Base-by-base conservation (phyloP, 805 yeast genomes). In the Starmera quercuum region DNA sequence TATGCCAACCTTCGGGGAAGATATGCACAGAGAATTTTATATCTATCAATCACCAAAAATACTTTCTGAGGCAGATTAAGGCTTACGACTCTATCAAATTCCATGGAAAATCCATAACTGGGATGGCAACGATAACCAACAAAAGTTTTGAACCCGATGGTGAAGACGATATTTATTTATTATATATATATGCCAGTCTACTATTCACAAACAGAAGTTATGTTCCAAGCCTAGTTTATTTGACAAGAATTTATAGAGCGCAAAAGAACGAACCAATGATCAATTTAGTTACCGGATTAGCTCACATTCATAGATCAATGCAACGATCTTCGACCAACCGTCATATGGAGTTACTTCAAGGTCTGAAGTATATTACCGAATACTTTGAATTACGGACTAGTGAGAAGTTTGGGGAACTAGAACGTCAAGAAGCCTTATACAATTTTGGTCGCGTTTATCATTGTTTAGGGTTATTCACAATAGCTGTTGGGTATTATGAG, bases 401-500 rank as follows among this genome's bases (percentile, higher is more conserved):
- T 6, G 50, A 53, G 11, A 58, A 66, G 2, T 47, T 51, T 6
- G 39, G 48, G 9, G 30, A 41, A 30, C 65, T 67, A 35, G 87
- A 80, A 44, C 54, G 55, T 26, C 90, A 84, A 55, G 98, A 92
- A 51, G 76, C 81, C 1, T 72, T 75, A 32, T 92, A 81, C 54
- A 92, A 92, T 43, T 47, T 87, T 34, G 98, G 94, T 0, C 66
- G 96, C 25, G 68, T 83, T 5, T 92, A 82, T 58, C 97, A 90
- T 48, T 68, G 84, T 55, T 60, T 90, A 6, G 95, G 95, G 0
- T 63, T 92, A 20, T 70, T 75, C 8, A 63, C 84, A 0, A 59
- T 83, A 20, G 97, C 98, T 0, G 66, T 80, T 6, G 64, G 61
- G 15, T 85, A 78, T 48, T 92, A 92, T 53, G 72, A 81, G 27